A percentile compares a stretch with the other conserved stretches of the same genome.
phyloP scores from a whole-genome alignment of 75 land plant genomes.

The Gnetum montanum region DNA sequence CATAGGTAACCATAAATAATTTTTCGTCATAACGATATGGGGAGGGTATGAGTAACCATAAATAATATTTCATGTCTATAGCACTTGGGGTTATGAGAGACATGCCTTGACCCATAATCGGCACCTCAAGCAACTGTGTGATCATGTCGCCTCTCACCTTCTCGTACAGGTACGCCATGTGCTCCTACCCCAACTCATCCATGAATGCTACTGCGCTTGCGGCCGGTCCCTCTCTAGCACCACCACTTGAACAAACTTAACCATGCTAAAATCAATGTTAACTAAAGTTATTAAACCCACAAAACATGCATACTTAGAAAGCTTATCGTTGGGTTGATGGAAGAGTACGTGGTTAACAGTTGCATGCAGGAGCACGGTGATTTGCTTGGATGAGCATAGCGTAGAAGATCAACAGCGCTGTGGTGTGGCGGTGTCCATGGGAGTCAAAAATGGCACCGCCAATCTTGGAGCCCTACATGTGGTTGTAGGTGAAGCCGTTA shows the following conservation, averaged over 20 bases:
- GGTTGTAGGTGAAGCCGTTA: conserved; percentile 51
- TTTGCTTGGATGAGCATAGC: conserved; percentile 44
- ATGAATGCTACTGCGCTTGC: conserved; percentile 57
- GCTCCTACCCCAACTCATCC: conserved; percentile 39
- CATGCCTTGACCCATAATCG: conserved; percentile 67
- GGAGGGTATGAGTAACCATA: too few relatives aligned
- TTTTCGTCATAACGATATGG: too few relatives aligned
- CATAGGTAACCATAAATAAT: too few relatives aligned
- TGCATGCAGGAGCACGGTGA: conserved; percentile 57
- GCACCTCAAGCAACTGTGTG: conserved; percentile 27
- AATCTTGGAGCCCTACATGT: conserved; percentile 47
- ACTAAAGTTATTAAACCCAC: too few relatives aligned
- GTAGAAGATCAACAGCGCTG: conserved; percentile 85
- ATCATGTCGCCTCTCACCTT: conserved; percentile 41
- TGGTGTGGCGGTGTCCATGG: conserved; percentile 52
- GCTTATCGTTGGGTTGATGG: background rate
- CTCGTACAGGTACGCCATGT: conserved; percentile 16
- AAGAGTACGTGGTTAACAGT: conserved; percentile 51
- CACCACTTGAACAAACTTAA: too few relatives aligned
- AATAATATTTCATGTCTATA: conserved; percentile 49
- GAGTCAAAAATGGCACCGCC: conserved; percentile 79
- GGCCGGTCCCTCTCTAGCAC: conserved; percentile 13
- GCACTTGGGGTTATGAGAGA: conserved; percentile 78
- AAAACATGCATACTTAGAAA: background rate
- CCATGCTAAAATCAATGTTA: conserved; percentile 18